These are phyloP conservation scores for Metschnikowia lunata DNA, from an alignment of 805 yeast species.

Conservation along the genomic window DNA sequence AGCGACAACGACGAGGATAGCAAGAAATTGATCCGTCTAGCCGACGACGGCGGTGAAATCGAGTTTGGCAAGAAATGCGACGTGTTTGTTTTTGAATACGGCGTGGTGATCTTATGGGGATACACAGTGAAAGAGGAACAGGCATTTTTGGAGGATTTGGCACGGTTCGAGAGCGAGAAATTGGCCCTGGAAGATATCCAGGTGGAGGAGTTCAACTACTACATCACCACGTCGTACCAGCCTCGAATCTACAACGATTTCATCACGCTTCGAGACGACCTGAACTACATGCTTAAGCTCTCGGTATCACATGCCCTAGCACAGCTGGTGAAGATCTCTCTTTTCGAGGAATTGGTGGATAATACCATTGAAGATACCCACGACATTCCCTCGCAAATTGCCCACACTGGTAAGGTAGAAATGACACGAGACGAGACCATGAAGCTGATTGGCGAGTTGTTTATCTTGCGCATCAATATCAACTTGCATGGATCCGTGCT, in stretches of 20 bases:
- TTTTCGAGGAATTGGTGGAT: constrained; percentile 93
- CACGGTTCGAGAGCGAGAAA: constrained; percentile 89
- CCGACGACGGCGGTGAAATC: constrained; percentile 94
- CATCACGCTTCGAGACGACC: constrained; percentile 84
- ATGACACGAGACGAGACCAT: constrained; percentile 93
- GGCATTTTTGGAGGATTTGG: constrained; percentile 76
- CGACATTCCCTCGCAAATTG: constrained; percentile 94
- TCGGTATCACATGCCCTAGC: constrained; percentile 95
- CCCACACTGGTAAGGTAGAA: constrained; percentile 88
- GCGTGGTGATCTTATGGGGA: constrained; percentile 98
- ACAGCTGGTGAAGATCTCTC: constrained; percentile 90
- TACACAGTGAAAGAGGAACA: constrained; percentile 79
- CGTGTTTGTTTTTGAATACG: constrained; percentile 88
- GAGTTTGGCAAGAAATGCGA: constrained; percentile 80
- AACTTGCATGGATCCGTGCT: constrained; percentile 83
- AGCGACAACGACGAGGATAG: constrained; percentile 40
- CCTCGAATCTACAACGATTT: constrained; percentile 95
- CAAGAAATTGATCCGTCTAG: constrained; percentile 55
- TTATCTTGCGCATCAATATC: constrained; percentile 78
- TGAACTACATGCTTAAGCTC: constrained; percentile 85
- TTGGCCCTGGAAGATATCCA: constrained; percentile 89
- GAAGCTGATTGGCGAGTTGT: constrained; percentile 95
- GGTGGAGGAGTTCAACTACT: constrained; percentile 91
- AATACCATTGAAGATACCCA: constrained; percentile 97
- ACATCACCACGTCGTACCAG: constrained; percentile 88